These are phyloP conservation scores for Pulveroboletus sp. DNA, from an alignment of 768 basidiomycete species.

Conservation along the genomic window DNA sequence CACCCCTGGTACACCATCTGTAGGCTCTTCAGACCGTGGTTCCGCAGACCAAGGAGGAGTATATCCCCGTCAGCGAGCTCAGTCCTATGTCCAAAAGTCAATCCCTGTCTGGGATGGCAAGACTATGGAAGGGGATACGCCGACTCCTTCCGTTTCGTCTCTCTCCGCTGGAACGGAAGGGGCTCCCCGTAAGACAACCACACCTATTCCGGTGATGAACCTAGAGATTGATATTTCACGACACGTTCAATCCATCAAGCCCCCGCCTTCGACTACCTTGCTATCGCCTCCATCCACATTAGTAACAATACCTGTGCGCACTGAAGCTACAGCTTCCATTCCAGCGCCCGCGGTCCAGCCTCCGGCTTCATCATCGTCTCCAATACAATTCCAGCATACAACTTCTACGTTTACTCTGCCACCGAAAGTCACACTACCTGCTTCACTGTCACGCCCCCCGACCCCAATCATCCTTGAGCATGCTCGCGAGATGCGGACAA, in stretches of 20 bases:
- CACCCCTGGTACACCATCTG: slow-evolving; percentile 42
- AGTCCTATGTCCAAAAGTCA: slow-evolving; percentile 23
- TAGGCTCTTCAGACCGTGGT: slow-evolving; percentile 35
- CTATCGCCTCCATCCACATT: slow-evolving; percentile 5
- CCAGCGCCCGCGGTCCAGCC: neutral
- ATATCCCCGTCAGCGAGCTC: slow-evolving; percentile 26
- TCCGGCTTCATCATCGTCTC: slow-evolving; percentile 2
- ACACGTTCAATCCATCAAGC: slow-evolving; percentile 1
- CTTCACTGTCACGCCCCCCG: slow-evolving; percentile 16
- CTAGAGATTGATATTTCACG: slow-evolving; percentile 5
- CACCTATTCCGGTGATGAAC: slow-evolving; percentile 1
- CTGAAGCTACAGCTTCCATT: neutral
- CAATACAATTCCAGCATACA: slow-evolving; percentile 6
- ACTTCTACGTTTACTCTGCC: slow-evolving; percentile 14
- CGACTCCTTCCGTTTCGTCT: slow-evolving; percentile 4
- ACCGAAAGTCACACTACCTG: slow-evolving; percentile 13
- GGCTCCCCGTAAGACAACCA: neutral
- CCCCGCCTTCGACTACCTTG: slow-evolving; percentile 2
- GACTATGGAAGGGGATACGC: slow-evolving; percentile 9
- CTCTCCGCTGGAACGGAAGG: slow-evolving; percentile 8
- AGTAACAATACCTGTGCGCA: neutral
- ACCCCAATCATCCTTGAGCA: slow-evolving; percentile 38
- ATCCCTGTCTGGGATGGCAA: slow-evolving; percentile 17
- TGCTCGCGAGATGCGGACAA: slow-evolving; percentile 62
- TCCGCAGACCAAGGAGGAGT: slow-evolving; percentile 16